Evolutionary conservation across 2,329 filamentous ascomycete genomes (phyloP), one percentile per base, ranked within the genome.

Genomic region (Stachybotrys chlorohalonatus): DNA sequence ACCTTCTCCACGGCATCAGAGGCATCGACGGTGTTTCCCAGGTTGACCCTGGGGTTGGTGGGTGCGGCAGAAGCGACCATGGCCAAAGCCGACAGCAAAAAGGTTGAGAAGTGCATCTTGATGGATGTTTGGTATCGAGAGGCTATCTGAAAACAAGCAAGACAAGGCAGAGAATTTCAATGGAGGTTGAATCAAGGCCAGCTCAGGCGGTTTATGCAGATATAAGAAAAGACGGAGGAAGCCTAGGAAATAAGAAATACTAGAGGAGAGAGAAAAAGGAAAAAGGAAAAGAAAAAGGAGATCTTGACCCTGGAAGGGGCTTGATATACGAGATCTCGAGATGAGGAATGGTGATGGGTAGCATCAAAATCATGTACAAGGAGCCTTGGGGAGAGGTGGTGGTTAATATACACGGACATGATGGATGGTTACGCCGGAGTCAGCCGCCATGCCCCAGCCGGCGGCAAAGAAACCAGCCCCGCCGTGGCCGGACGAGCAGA

Each of bases 71-170:
- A 75, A 36, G 77, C 77, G 53, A 74, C 74, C 47, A 70, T 63
- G 61, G 71, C 71, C 53, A 75, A 68, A 57, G 75, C 70, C 52
- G 78, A 74, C 42, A 73, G 60, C 51, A 81, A 58, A 60, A 79
- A 61, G 59, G 74, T 68, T 58, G 76, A 77, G 61, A 71, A 68
- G 63, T 73, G 75, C 82, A 85, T 85, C 52, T 65, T 73, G 65
- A 55, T 53, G 49, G 52, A 11, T 47, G n/a, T 16, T 42, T 15
- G 39, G 42, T 56, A 46, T 24, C 13, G 32, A 52, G 7, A 36
- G 31, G 8, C 3, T 9, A 9, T 9, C 13, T 42, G 9, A 52
- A 36, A 54, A 52, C 39, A 52, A 57, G 58, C 55, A 53, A 56
- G 52, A 52, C 46, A 46, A 51, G 51, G 59, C 52, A 61, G 55